phyloP scores from a whole-genome alignment of 2,329 filamentous ascomycete genomes.

The Fusarium sp. region DNA sequence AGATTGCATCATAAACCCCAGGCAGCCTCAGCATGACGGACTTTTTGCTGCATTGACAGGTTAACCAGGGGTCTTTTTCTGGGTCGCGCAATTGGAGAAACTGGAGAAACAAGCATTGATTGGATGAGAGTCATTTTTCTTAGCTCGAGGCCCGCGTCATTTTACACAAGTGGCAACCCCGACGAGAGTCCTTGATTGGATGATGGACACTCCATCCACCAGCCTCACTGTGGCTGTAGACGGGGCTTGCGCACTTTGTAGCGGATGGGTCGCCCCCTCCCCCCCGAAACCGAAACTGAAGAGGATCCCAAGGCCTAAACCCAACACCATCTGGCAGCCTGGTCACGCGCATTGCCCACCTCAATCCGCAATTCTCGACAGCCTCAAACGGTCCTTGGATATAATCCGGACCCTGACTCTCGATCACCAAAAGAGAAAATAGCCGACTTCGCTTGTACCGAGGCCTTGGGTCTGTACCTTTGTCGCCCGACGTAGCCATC shows the following conservation, averaged over 20 bases:
- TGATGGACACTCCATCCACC: slow-evolving; percentile 3
- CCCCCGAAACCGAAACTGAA: slow-evolving; percentile 19
- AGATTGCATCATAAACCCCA: slow-evolving; percentile 22
- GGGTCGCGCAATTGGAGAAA: slow-evolving; percentile 32
- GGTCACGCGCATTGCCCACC: slow-evolving; percentile 55
- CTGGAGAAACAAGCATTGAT: slow-evolving; percentile 22
- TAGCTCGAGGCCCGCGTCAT: slow-evolving; percentile 37
- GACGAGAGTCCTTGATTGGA: slow-evolving; percentile 26
- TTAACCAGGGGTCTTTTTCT: slow-evolving; percentile 17
- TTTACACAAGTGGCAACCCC: slow-evolving; percentile 37
- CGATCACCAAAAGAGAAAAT: slow-evolving; percentile 2
- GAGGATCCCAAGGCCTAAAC: slow-evolving; percentile 43
- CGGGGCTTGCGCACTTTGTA: slow-evolving; percentile 19
- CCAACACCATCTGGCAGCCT: slow-evolving; percentile 50
- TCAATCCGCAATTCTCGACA: slow-evolving; percentile 50
- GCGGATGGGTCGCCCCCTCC: slow-evolving; percentile 39
- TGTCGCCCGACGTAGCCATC: slow-evolving; percentile 32
- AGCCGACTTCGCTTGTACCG: slow-evolving; percentile 14
- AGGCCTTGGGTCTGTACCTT: slow-evolving; percentile 19
- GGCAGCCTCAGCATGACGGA: not conserved
- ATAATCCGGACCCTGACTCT: slow-evolving; percentile 38
- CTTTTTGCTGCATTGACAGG: slow-evolving; percentile 16
- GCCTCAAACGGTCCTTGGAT: slow-evolving; percentile 48
- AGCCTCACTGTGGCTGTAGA: slow-evolving; percentile 46
- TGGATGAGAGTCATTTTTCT: slow-evolving; percentile 31